Base-by-base conservation (phyloP, 2,329 filamentous ascomycete genomes). In the Claviceps sorghi region DNA sequence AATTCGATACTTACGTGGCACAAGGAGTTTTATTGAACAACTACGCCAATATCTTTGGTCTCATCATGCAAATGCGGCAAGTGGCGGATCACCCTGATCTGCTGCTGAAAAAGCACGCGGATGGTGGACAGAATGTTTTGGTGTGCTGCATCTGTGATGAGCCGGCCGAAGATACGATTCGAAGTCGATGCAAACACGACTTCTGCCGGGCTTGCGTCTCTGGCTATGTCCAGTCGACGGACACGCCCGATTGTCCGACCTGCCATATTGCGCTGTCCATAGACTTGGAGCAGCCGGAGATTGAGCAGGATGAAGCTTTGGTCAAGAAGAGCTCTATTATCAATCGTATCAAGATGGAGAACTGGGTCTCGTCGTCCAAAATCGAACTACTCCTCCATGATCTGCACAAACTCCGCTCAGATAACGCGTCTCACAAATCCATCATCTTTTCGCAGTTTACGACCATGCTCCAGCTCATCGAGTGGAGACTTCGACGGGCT, bases 11-110 rank as follows among this genome's bases (percentile, higher is more conserved):
- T 0, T 98, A 97, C 59, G 93, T 97, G 40, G 85, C 88, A 19
- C 87, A 89, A 57, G 90, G 89, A 71, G 91, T 97, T 21, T 81
- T 98, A 68, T 78, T 98, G 55, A 89, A 97, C 74, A 95, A 96
- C 65, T 97, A 97, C 60, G 93, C 93, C 71, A 98, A 98, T 66
- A 97, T 98, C 58, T 98, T 98, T 62, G 91, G 90, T 63, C 77
- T 98, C 52, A 96, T 98, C 63, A 97, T 97, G 88, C 90, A 95
- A 67, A 97, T 98, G 91, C 85, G 93, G 52, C 93, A 98, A 70
- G 88, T 96, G 29, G 89, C 93, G 8, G 93, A 98, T 59, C 93
- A 98, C 64, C 93, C 93, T 0, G 93, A 98, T 69, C 70, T 98
- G 38, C 86, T 98, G 48, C 70, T 97, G 56, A 94, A 91, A 72